phyloP scores from a whole-genome alignment of 1,284 basidiomycete species.

The Microbotryum scabiosae region DNA sequence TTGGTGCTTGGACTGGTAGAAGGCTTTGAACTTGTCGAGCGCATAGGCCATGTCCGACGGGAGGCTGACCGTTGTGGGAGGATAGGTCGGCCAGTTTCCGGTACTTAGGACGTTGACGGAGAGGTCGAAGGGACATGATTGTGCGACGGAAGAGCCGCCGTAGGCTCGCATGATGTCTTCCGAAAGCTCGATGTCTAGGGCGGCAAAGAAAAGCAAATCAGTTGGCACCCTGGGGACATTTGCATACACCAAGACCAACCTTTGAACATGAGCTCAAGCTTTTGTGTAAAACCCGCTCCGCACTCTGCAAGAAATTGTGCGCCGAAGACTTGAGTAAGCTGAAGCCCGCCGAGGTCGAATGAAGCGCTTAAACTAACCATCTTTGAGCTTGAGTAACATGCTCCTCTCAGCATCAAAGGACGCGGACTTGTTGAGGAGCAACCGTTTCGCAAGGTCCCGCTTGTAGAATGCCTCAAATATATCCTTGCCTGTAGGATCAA shows the following conservation, averaged over 20 bases:
- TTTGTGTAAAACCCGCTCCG: slow-evolving; percentile 71
- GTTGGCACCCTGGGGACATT: slow-evolving; percentile 9
- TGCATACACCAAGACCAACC: slow-evolving; percentile 50
- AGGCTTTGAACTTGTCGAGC: slow-evolving; percentile 53
- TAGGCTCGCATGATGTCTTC: slow-evolving; percentile 45
- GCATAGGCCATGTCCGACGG: slow-evolving; percentile 53
- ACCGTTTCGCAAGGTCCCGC: slow-evolving; percentile 74
- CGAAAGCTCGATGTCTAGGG: slow-evolving; percentile 20
- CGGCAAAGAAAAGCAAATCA: not conserved
- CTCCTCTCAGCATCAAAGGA: slow-evolving; percentile 83
- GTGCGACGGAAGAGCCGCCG: slow-evolving; percentile 35
- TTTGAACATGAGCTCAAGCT: slow-evolving; percentile 84
- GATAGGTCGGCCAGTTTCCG: slow-evolving; percentile 50
- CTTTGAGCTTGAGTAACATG: slow-evolving; percentile 80
- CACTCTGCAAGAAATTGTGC: slow-evolving; percentile 50
- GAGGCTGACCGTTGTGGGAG: slow-evolving; percentile 26
- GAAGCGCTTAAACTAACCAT: slow-evolving; percentile 50
- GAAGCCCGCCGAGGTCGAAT: not conserved
- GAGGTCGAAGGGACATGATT: slow-evolving; percentile 40
- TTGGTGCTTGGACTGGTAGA: slow-evolving; percentile 67
- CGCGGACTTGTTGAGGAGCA: slow-evolving; percentile 77
- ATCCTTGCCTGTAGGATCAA: slow-evolving; percentile 37
- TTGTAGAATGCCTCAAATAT: slow-evolving; percentile 88
- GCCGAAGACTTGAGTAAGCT: not conserved
- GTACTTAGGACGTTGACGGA: slow-evolving; percentile 49